phyloP scores from a whole-genome alignment of 306 rosid species.

The Glycine latifolia region DNA sequence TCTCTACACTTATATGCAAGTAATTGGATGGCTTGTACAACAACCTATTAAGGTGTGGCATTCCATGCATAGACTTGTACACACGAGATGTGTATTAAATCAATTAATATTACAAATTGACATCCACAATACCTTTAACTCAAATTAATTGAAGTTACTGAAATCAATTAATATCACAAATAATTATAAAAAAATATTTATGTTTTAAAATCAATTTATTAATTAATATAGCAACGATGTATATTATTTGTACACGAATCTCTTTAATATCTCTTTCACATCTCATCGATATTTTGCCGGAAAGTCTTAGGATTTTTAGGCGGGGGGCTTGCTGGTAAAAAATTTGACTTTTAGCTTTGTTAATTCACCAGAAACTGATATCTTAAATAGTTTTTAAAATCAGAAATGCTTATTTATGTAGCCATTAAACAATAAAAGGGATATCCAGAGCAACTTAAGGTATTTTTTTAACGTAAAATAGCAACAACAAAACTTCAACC shows the following conservation, averaged over 20 bases:
- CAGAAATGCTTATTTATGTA: background rate
- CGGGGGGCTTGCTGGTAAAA: too few relatives aligned
- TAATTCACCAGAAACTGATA: background rate
- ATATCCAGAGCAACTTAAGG: background rate
- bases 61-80: background rate
- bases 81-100: background rate
- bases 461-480: background rate
- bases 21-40: too few relatives aligned
- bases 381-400: background rate
- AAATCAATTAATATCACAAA: background rate
- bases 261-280: too few relatives aligned
- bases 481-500: background rate
- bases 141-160: too few relatives aligned
- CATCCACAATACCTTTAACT: too few relatives aligned
- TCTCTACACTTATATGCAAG: background rate
- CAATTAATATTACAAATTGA: background rate
- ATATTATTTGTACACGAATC: too few relatives aligned
- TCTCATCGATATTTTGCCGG: too few relatives aligned
- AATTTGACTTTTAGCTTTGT: background rate
- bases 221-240: too few relatives aligned
- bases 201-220: background rate
- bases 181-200: background rate
- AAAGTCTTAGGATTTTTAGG: too few relatives aligned
- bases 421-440: background rate
- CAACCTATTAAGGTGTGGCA: background rate